Percentiles rank a stretch among this genome's conserved stretches.
Conservation (phyloP, 257 asterid genomes). For the Forsythia viridissima region DNA sequence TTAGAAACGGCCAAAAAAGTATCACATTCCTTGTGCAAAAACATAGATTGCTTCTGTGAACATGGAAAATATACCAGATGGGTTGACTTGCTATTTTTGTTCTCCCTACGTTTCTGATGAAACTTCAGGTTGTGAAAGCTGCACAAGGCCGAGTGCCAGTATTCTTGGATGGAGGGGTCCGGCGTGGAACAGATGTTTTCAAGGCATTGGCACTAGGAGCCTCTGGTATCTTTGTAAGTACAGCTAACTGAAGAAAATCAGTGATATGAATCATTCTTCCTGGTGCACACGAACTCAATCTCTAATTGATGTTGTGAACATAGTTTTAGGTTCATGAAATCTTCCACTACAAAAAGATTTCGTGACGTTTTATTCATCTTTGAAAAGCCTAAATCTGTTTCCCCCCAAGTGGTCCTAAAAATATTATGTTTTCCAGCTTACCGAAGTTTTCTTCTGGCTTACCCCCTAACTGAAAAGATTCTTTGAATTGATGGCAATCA, state of each 20-base stretch:
- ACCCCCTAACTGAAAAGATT: no score
- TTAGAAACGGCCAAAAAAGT: neutral
- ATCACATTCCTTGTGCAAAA: neutral
- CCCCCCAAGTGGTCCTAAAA: no score
- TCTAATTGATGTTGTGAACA: no score
- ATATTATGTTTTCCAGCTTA: no score
- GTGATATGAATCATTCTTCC: no score
- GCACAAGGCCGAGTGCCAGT: constrained; percentile 94
- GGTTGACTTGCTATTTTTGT: no score
- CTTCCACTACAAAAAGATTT: no score
- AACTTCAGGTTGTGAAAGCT: constrained; percentile 80
- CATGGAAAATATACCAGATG: no score
- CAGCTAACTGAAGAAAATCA: neutral
- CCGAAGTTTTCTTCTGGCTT: neutral
- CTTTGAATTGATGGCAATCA: no score
- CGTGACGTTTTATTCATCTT: no score
- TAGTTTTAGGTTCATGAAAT: no score
- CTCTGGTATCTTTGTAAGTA: constrained; percentile 89
- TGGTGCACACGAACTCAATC: neutral
- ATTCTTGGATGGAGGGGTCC: constrained; percentile 94
- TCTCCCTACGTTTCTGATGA: neutral
- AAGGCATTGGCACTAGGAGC: constrained; percentile 98
- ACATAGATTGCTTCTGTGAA: neutral
- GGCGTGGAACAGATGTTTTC: constrained; percentile 96
- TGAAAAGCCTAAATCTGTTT: no score